Evolutionary conservation across 2,329 filamentous ascomycete genomes (phyloP).

Genomic region (Coniochaeta pulveracea): DNA sequence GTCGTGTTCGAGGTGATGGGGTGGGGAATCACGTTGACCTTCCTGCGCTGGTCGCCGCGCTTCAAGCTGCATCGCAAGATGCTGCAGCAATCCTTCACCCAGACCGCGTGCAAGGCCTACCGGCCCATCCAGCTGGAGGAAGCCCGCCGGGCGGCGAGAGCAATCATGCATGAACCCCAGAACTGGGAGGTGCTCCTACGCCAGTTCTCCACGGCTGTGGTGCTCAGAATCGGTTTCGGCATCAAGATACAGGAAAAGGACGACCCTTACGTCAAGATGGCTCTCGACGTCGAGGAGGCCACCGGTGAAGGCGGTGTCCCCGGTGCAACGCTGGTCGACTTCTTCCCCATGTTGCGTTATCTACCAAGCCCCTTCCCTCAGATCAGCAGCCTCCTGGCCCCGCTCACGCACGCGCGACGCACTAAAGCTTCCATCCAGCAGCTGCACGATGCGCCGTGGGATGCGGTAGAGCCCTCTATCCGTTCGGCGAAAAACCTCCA

Average conservation of each 20-base stretch:
- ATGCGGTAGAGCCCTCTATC: constrained; percentile 2
- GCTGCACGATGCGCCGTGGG: neutral
- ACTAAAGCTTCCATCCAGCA: neutral
- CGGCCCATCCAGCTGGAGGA: constrained; percentile 10
- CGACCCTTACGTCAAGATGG: constrained; percentile 12
- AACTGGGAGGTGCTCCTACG: constrained; percentile 11
- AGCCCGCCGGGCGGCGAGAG: constrained; percentile 11
- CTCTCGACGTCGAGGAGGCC: constrained; percentile 11
- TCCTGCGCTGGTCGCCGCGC: constrained; percentile 24
- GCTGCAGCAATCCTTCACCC: constrained; percentile 27
- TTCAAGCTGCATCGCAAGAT: constrained; percentile 28
- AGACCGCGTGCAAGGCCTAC: constrained; percentile 6
- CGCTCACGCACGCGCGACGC: too few relatives aligned
- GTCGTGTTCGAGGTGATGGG: constrained; percentile 25
- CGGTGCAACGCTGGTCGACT: constrained; percentile 3
- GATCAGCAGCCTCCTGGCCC: too few relatives aligned
- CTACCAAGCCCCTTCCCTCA: too few relatives aligned
- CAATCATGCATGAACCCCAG: constrained; percentile 10
- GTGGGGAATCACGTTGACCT: constrained; percentile 30
- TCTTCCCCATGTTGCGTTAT: too few relatives aligned
- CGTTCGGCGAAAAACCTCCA: neutral
- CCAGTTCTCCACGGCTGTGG: constrained; percentile 12
- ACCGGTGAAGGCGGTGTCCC: constrained; percentile 14
- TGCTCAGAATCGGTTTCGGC: constrained; percentile 11
- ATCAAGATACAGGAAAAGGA: neutral